Percentiles rank a stretch among this genome's conserved stretches.
Evolutionary conservation across 2,329 filamentous ascomycete species (phyloP).

Genomic region (Epichloe gansuensis): DNA sequence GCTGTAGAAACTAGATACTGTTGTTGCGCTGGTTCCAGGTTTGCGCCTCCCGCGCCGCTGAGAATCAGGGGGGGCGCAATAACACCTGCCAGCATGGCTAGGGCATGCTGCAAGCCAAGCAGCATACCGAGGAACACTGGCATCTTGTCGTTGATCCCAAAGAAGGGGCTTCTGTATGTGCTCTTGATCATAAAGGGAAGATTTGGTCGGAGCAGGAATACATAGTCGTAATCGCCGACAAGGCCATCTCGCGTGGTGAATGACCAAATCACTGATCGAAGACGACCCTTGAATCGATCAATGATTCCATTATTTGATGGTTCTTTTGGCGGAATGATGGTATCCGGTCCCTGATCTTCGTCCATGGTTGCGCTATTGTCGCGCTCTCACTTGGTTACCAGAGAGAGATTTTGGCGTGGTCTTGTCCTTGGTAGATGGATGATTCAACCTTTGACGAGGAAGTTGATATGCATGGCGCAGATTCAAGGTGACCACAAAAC

Average conservation of each 20-base stretch:
- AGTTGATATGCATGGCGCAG: too few relatives aligned
- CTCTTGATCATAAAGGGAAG: slow-evolving; percentile 64
- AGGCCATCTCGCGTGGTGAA: slow-evolving; percentile 56
- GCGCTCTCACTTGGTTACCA: neutral
- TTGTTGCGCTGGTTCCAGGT: slow-evolving; percentile 45
- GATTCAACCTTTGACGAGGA: too few relatives aligned
- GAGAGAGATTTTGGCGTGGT: neutral
- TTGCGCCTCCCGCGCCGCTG: slow-evolving; percentile 45
- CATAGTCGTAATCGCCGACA: slow-evolving; percentile 81
- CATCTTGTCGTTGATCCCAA: slow-evolving; percentile 69
- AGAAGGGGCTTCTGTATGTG: slow-evolving; percentile 52
- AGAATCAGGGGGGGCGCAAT: slow-evolving; percentile 72
- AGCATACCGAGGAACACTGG: slow-evolving; percentile 61
- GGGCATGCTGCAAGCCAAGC: slow-evolving; percentile 65
- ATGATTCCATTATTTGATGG: slow-evolving; percentile 20
- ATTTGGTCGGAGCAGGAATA: slow-evolving; percentile 69
- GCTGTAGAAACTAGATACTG: slow-evolving; percentile 72
- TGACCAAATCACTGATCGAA: slow-evolving; percentile 20
- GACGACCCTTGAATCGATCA: slow-evolving; percentile 10
- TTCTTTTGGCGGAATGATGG: slow-evolving; percentile 29
- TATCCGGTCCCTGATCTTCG: slow-evolving; percentile 40
- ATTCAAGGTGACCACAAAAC: too few relatives aligned
- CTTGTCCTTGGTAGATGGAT: too few relatives aligned
- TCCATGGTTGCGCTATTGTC: slow-evolving; percentile 30
- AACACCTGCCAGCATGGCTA: slow-evolving; percentile 63